Conservation (phyloP, 768 basidiomycete genomes). For the Dacryopinax spathularia region DNA sequence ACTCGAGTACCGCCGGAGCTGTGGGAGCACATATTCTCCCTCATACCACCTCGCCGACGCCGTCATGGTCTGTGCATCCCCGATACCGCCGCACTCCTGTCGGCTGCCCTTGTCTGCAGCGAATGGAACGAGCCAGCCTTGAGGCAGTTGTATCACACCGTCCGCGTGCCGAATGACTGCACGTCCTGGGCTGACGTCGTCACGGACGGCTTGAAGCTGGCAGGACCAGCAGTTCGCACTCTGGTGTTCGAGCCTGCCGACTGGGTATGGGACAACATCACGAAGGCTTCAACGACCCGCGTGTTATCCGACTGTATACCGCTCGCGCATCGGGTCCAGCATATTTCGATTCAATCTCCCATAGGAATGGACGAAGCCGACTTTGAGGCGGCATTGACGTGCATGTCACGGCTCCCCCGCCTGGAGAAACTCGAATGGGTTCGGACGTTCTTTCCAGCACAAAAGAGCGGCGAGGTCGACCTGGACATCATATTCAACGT, state of each 20-base stretch:
- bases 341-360: not conserved
- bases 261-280: not conserved
- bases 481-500: not conserved
- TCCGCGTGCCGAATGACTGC: not conserved
- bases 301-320: not conserved
- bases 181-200: not conserved
- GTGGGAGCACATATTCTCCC: not conserved
- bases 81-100: not conserved
- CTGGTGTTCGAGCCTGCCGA: not conserved
- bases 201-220: not conserved
- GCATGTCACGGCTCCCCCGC: not conserved
- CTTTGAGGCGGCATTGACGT: not conserved
- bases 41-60: not conserved
- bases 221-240: not conserved
- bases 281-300: not conserved
- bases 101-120: not conserved
- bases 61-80: not conserved
- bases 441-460: not conserved
- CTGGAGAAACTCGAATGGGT: not conserved
- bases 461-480: constrained; percentile 1
- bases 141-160: not conserved
- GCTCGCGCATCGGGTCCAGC: not conserved
- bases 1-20: not conserved
- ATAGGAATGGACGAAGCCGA: not conserved
- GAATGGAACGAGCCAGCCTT: not conserved